These are phyloP conservation scores for Parmelia sp. DNA, from an alignment of 495 filamentous ascomycete genomes.

Conservation along the genomic window DNA sequence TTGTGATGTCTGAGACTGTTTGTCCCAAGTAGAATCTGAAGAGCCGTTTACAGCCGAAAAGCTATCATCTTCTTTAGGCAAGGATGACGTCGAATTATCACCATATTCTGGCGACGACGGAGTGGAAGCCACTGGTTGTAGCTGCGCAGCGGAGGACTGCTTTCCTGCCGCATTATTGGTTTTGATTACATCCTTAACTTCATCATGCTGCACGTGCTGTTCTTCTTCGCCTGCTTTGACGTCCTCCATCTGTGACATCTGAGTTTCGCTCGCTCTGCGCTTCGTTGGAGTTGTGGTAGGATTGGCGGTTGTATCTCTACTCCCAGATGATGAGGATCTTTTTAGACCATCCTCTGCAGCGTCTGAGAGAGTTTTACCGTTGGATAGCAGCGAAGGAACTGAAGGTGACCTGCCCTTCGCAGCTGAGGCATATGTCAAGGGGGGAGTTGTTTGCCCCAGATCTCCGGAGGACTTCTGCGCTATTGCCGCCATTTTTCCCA, in stretches of 20 bases:
- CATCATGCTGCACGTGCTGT: not conserved
- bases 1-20: slow-evolving; percentile 53
- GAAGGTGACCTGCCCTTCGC: slow-evolving; percentile 63
- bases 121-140: slow-evolving; percentile 43
- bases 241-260: slow-evolving; percentile 19
- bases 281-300: slow-evolving; percentile 21
- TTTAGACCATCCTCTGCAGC: slow-evolving; percentile 30
- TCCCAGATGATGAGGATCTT: slow-evolving; percentile 20
- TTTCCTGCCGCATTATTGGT: slow-evolving; percentile 27
- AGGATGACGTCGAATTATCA: slow-evolving; percentile 56
- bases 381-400: slow-evolving; percentile 30
- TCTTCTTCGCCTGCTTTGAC: not conserved
- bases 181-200: not conserved
- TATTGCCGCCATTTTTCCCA: slow-evolving; percentile 22
- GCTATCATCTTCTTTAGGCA: slow-evolving; percentile 64
- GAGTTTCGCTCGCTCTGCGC: slow-evolving; percentile 25
- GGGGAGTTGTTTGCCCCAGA: slow-evolving; percentile 23
- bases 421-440: slow-evolving; percentile 93
- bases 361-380: slow-evolving; percentile 35
- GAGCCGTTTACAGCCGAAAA: slow-evolving; percentile 59
- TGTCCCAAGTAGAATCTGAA: slow-evolving; percentile 61
- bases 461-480: slow-evolving; percentile 21
- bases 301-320: slow-evolving; percentile 15
- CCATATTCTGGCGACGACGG: slow-evolving; percentile 65
- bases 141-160: slow-evolving; percentile 28